These are phyloP conservation scores for Calocera cornea DNA, from an alignment of 768 basidiomycete genomes.

Conservation along the genomic window DNA sequence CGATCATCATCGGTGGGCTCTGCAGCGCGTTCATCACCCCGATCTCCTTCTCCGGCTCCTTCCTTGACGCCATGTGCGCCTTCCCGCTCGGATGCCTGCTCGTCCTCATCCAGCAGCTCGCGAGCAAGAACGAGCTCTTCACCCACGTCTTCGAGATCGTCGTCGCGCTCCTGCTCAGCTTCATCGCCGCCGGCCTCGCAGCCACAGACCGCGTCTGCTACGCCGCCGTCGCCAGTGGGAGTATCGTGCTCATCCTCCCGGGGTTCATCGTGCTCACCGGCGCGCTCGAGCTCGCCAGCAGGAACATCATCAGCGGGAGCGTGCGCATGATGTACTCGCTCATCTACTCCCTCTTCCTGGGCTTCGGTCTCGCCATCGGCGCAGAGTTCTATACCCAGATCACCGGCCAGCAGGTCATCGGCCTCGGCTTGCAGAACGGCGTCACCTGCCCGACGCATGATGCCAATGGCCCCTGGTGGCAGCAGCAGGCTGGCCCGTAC, in stretches of 20 bases:
- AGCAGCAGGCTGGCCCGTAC: conserved; percentile 48
- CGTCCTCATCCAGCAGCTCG: conserved; percentile 56
- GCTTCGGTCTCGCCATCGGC: conserved; percentile 74
- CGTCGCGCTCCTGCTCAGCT: conserved; percentile 64
- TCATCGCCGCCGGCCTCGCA: conserved; percentile 61
- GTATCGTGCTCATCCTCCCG: conserved; percentile 68
- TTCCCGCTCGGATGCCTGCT: conserved; percentile 68
- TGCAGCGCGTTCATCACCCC: conserved; percentile 64
- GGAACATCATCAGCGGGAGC: conserved; percentile 72
- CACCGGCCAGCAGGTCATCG: conserved; percentile 33
- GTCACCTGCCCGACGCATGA: conserved; percentile 39
- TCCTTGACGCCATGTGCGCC: conserved; percentile 58
- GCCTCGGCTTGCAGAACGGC: conserved; percentile 45
- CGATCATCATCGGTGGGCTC: conserved; percentile 59
- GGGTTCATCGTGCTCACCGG: conserved; percentile 61
- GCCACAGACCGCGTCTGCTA: conserved; percentile 62
- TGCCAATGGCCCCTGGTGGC: conserved; percentile 55
- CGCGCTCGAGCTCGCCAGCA: conserved; percentile 62
- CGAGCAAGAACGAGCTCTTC: conserved; percentile 63
- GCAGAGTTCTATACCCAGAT: conserved; percentile 52
- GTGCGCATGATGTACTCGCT: conserved; percentile 69
- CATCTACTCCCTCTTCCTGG: conserved; percentile 55
- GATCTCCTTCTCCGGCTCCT: conserved; percentile 57
- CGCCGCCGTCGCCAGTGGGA: conserved; percentile 60
- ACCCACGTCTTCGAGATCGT: conserved; percentile 74